Evolutionary conservation across 192 early-diverging fungal genomes (phyloP).

Genomic region (Coemansia sp.): DNA sequence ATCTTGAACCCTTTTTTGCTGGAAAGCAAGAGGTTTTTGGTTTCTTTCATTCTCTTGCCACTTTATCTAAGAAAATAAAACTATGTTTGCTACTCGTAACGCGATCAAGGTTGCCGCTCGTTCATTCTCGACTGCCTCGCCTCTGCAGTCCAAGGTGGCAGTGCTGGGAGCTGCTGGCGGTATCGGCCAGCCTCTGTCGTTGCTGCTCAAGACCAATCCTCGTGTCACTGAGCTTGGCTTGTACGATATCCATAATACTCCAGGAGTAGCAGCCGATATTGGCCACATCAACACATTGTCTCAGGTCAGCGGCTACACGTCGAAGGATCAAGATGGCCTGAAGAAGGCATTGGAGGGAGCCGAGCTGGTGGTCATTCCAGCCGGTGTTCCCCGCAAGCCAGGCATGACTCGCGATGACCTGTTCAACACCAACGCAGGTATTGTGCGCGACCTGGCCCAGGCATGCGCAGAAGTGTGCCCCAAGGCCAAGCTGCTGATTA

Average conservation of each 20-base stretch:
- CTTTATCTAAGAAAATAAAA: conserved; percentile 8
- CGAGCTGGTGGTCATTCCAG: conserved; percentile 92
- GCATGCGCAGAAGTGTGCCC: conserved; percentile 78
- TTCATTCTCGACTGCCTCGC: conserved; percentile 52
- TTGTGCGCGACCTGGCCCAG: conserved; percentile 78
- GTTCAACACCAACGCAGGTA: conserved; percentile 96
- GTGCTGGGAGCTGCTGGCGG: conserved; percentile 85
- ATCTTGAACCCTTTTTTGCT: not conserved
- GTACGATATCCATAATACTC: conserved; percentile 95
- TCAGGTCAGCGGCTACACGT: conserved; percentile 72
- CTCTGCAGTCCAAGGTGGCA: conserved; percentile 58
- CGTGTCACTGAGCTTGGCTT: conserved; percentile 81
- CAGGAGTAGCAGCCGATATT: conserved; percentile 95
- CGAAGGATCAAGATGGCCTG: conserved; percentile 69
- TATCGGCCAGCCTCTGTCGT: conserved; percentile 96
- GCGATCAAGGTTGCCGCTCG: conserved; percentile 43
- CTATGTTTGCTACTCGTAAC: conserved; percentile 54
- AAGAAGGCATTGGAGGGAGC: conserved; percentile 69
- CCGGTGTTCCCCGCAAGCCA: conserved; percentile 97
- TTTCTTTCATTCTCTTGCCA: not conserved
- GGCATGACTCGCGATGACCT: conserved; percentile 99
- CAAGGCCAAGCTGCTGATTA: conserved; percentile 81
- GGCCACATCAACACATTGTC: conserved; percentile 87
- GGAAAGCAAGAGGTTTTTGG: no score
- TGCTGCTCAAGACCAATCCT: conserved; percentile 90